Percentiles rank a stretch among this genome's conserved stretches.
These are phyloP conservation scores for Plasmodium malariae DNA, from an alignment of 169 alveolate species.

Conservation along the genomic window DNA sequence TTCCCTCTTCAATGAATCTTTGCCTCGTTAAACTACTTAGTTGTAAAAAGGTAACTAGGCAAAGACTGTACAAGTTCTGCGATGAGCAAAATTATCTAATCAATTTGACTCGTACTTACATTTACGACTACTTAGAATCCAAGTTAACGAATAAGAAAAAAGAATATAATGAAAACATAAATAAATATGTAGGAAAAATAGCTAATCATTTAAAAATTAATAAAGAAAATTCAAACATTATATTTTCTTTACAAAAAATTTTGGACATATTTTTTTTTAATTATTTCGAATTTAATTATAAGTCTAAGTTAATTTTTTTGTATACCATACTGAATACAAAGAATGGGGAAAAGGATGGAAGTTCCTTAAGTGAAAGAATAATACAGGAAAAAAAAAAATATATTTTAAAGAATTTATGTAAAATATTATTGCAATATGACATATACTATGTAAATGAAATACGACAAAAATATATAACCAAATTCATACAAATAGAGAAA, in stretches of 20 bases:
- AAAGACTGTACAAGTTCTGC: slow-evolving; percentile 46
- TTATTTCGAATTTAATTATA: slow-evolving; percentile 53
- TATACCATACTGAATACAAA: slow-evolving; percentile 32
- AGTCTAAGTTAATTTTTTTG: slow-evolving; percentile 46
- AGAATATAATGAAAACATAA: slow-evolving; percentile 30
- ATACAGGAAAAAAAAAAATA: slow-evolving; percentile 40
- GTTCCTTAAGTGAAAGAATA: not conserved
- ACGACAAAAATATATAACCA: slow-evolving; percentile 15
- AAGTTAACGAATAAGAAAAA: slow-evolving; percentile 10
- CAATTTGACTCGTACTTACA: slow-evolving; percentile 34
- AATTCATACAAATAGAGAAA: not conserved
- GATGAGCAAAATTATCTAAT: slow-evolving; percentile 50
- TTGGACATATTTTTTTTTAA: slow-evolving; percentile 69
- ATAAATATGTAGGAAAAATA: slow-evolving; percentile 70
- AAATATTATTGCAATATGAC: slow-evolving; percentile 35
- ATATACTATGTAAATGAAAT: slow-evolving; percentile 45
- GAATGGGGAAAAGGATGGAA: not conserved
- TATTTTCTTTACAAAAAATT: slow-evolving; percentile 50
- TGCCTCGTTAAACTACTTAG: not conserved
- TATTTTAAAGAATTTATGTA: slow-evolving; percentile 44
- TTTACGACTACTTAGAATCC: slow-evolving; percentile 43
- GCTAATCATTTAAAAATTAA: slow-evolving; percentile 53
- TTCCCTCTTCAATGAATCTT: slow-evolving; percentile 29
- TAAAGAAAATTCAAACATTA: slow-evolving; percentile 35
- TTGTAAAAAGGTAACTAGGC: slow-evolving; percentile 17